Evolutionary conservation across 768 basidiomycete species (phyloP).

Genomic region (Xerocomus spinulosus): DNA sequence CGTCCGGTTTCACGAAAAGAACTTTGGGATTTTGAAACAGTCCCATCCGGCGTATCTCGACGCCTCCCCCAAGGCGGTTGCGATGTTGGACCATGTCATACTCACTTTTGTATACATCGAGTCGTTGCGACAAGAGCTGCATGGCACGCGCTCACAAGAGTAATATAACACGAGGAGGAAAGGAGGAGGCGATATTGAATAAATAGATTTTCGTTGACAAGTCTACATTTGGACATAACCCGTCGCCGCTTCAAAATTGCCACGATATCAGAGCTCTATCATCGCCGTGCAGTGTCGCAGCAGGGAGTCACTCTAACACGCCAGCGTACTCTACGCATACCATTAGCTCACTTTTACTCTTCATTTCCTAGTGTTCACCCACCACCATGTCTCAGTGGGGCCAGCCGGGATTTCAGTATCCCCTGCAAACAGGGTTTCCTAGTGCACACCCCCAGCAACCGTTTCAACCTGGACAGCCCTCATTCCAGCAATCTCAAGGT

Average conservation of each 20-base stretch:
- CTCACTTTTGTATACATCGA: slow-evolving; percentile 25
- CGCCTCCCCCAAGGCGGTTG: slow-evolving; percentile 11
- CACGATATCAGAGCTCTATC: no score
- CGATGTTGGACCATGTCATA: slow-evolving; percentile 25
- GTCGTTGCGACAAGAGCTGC: slow-evolving; percentile 11
- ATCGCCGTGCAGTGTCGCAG: no score
- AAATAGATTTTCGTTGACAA: neutral
- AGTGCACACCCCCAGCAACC: slow-evolving; percentile 40
- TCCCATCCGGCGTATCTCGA: slow-evolving; percentile 23
- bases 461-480: slow-evolving; percentile 35
- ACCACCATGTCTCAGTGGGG: slow-evolving; percentile 76
- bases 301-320: no score
- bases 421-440: slow-evolving; percentile 67
- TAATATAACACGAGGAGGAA: no score
- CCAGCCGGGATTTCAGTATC: slow-evolving; percentile 67
- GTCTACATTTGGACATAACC: neutral
- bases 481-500: slow-evolving; percentile 42
- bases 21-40: slow-evolving; percentile 16
- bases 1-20: slow-evolving; percentile 24
- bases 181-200: neutral
- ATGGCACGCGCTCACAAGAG: neutral
- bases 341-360: no score
- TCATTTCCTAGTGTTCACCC: neutral
- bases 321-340: no score
- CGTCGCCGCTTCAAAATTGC: neutral